These are phyloP conservation scores for Lepidium africanum DNA, from an alignment of 345 rosid genomes.

Conservation along the genomic window DNA sequence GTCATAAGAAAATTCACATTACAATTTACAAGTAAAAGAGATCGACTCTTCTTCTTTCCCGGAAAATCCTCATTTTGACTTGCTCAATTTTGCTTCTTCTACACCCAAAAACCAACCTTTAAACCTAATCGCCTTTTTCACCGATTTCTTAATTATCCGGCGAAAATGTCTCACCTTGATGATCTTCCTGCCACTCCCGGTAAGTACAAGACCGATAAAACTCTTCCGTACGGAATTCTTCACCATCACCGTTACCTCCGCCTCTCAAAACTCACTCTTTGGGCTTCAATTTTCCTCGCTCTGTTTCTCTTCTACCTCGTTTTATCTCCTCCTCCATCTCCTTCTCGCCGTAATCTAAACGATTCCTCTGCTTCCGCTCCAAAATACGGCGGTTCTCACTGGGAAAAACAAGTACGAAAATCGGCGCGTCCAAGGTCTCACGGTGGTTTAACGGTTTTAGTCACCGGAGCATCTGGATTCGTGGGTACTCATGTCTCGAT, in stretches of 20 bases:
- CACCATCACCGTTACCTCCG: slow-evolving; percentile 44
- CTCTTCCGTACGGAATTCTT: slow-evolving; percentile 21
- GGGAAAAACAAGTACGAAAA: slow-evolving; percentile 46
- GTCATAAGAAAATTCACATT: too few species aligned
- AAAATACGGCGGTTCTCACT: slow-evolving; percentile 33
- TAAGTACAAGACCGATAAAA: slow-evolving; percentile 56
- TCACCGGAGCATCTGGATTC: slow-evolving; percentile 83
- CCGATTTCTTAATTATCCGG: neutral
- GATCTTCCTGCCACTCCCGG: slow-evolving; percentile 56
- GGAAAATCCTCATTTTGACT: slow-evolving; percentile 25
- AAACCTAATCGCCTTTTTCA: slow-evolving; percentile 11
- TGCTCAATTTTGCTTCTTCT: neutral
- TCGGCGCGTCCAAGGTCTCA: slow-evolving; percentile 39
- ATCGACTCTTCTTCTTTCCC: slow-evolving; percentile 23
- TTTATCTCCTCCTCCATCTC: slow-evolving; percentile 24
- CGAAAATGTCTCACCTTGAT: slow-evolving; percentile 53
- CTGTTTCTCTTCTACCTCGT: slow-evolving; percentile 39
- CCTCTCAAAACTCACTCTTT: slow-evolving; percentile 38
- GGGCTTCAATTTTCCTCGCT: slow-evolving; percentile 42
- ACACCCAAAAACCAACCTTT: neutral
- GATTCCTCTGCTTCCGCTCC: slow-evolving; percentile 21
- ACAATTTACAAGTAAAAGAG: neutral
- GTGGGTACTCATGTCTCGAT: slow-evolving; percentile 60
- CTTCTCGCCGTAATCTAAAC: slow-evolving; percentile 38
- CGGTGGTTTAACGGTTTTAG: slow-evolving; percentile 45